Conservation (phyloP, 176 grass and related monocot species). For the Avena atlantica region DNA sequence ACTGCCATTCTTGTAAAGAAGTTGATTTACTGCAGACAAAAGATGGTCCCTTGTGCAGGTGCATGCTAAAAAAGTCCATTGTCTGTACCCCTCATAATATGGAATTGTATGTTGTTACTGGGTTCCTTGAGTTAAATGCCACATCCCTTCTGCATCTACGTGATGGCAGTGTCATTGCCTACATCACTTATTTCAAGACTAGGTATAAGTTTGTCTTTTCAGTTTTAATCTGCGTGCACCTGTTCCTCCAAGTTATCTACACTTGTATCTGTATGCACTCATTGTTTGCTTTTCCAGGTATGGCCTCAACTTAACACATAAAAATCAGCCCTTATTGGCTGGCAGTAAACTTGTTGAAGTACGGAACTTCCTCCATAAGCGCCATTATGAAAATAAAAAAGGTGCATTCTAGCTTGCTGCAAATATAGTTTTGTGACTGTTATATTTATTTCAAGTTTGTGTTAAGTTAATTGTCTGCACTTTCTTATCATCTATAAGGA, state of each 20-base stretch:
- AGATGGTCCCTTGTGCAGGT: slow-evolving; percentile 53
- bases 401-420: slow-evolving; percentile 37
- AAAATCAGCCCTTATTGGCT: slow-evolving; percentile 53
- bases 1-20: slow-evolving; percentile 50
- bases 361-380: slow-evolving; percentile 58
- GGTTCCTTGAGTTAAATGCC: slow-evolving; percentile 52
- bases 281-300: slow-evolving; percentile 49
- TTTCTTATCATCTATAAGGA: not conserved
- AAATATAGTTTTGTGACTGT: slow-evolving; percentile 17
- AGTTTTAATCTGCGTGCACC: slow-evolving; percentile 5
- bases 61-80: slow-evolving; percentile 62
- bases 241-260: slow-evolving; percentile 1
- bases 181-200: slow-evolving; percentile 57
- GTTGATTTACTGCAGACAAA: slow-evolving; percentile 60
- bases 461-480: not conserved
- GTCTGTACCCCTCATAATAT: slow-evolving; percentile 71
- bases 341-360: slow-evolving; percentile 46
- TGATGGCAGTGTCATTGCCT: slow-evolving; percentile 55
- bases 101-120: slow-evolving; percentile 64
- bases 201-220: slow-evolving; percentile 56
- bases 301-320: slow-evolving; percentile 55
- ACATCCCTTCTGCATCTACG: slow-evolving; percentile 54
- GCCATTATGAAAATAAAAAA: slow-evolving; percentile 40
- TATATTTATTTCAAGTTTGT: not conserved
- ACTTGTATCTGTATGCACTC: slow-evolving; percentile 17